Evolutionary conservation across 305 asterid genomes (phyloP).

Genomic region (Caryopteris hybrid): DNA sequence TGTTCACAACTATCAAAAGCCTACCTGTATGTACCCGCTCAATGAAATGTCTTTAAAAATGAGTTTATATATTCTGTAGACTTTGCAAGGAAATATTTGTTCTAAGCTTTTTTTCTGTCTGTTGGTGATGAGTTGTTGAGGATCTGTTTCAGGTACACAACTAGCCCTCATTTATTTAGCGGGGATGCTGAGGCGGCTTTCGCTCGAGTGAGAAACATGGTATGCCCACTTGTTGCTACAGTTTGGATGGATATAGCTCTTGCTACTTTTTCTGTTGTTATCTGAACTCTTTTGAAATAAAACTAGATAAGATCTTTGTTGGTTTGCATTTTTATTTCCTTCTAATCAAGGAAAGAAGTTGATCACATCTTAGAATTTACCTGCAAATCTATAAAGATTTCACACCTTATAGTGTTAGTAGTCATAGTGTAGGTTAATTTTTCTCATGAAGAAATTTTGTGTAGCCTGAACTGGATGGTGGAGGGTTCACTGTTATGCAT

Average conservation of each 20-base stretch:
- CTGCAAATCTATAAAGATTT: background rate
- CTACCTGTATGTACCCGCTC: conserved; percentile 55
- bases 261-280: background rate
- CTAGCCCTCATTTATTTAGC: conserved; percentile 93
- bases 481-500: background rate
- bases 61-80: background rate
- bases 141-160: conserved; percentile 62
- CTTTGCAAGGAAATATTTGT: background rate
- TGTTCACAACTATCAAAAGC: conserved; percentile 81
- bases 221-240: too few relatives aligned
- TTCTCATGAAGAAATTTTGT: background rate
- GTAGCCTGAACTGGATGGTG: background rate
- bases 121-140: background rate
- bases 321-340: background rate
- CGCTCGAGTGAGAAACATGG: conserved; percentile 82
- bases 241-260: conserved; percentile 3
- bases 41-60: background rate
- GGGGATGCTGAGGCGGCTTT: conserved; percentile 86
- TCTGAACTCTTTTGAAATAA: background rate
- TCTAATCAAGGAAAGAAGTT: background rate
- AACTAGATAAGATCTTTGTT: background rate
- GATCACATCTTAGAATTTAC: background rate
- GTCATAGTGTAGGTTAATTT: background rate
- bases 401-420: background rate
- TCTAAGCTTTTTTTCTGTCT: background rate